A percentile compares a stretch with the other conserved stretches of the same genome.
These are phyloP conservation scores for Mortierella polycephala DNA, from an alignment of 371 early-diverging fungal species.

Conservation along the genomic window DNA sequence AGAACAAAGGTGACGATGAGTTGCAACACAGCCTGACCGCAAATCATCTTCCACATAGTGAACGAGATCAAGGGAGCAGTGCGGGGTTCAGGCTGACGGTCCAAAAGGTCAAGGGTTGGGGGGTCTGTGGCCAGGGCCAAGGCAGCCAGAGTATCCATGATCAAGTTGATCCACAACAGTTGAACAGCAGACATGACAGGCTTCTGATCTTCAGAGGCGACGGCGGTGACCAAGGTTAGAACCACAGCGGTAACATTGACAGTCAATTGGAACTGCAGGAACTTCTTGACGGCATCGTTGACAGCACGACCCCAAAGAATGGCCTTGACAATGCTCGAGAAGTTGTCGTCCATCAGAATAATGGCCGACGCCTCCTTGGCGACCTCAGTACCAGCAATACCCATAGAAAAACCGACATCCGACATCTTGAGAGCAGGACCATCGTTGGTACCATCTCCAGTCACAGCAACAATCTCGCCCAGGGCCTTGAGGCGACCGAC, in stretches of 20 bases:
- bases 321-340: conserved; percentile 79
- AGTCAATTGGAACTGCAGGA: conserved; percentile 83
- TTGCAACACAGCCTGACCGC: conserved; percentile 72
- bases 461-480: conserved; percentile 82
- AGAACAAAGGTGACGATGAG: conserved; percentile 64
- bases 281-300: conserved; percentile 83
- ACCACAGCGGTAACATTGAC: conserved; percentile 81
- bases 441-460: conserved; percentile 87
- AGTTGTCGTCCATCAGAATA: conserved; percentile 85
- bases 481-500: conserved; percentile 70
- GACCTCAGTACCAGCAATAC: conserved; percentile 84
- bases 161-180: conserved; percentile 84
- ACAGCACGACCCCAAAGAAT: conserved; percentile 86
- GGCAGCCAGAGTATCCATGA: conserved; percentile 86
- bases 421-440: conserved; percentile 84
- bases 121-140: conserved; percentile 82
- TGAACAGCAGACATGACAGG: conserved; percentile 79
- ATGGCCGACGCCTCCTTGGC: conserved; percentile 86
- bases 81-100: conserved; percentile 69
- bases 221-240: conserved; percentile 72
- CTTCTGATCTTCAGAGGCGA: conserved; percentile 58
- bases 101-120: conserved; percentile 71
- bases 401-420: conserved; percentile 88
- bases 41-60: conserved; percentile 82
- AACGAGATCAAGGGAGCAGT: conserved; percentile 71